These are phyloP conservation scores for Orbilia ellipsospora DNA, from an alignment of 2,329 filamentous ascomycete genomes.

Conservation along the genomic window DNA sequence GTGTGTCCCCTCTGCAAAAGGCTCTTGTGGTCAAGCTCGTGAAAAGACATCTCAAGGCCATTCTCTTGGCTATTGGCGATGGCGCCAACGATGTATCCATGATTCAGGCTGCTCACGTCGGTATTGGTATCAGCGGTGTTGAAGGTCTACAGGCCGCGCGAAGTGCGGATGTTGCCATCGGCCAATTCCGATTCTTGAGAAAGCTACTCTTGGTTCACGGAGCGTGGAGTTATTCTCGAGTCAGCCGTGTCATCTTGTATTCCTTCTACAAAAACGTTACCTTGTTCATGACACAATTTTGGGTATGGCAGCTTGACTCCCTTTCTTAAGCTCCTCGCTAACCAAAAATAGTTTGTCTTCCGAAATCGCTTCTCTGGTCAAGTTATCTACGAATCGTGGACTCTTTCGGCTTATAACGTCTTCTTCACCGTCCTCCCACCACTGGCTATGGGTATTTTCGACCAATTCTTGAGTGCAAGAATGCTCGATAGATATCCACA, in stretches of 20 bases:
- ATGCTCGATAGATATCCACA: conserved; percentile 95
- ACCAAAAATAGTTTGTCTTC: conserved; percentile 80
- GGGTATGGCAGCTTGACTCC: conserved; percentile 70
- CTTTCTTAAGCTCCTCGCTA: conserved; percentile 54
- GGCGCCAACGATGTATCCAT: conserved; percentile 99
- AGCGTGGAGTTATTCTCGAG: conserved; percentile 95
- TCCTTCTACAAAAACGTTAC: conserved; percentile 99
- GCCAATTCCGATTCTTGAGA: conserved; percentile 91
- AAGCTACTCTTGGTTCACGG: conserved; percentile 96
- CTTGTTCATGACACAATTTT: conserved; percentile 99
- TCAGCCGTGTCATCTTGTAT: conserved; percentile 96
- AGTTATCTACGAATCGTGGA: conserved; percentile 99
- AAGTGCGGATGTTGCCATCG: conserved; percentile 94
- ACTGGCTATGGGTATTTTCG: conserved; percentile 92
- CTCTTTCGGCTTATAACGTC: conserved; percentile 98
- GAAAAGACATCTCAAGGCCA: conserved; percentile 90
- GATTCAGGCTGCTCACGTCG: conserved; percentile 98
- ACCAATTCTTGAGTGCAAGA: conserved; percentile 95
- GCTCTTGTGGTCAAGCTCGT: conserved; percentile 97
- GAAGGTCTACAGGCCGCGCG: conserved; percentile 96
- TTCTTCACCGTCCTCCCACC: conserved; percentile 95
- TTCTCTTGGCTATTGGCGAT: conserved; percentile 94
- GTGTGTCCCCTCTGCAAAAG: conserved; percentile 96
- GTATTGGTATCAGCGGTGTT: conserved; percentile 94
- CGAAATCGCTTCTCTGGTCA: conserved; percentile 98